phyloP scores from a whole-genome alignment of 257 asterid species.

The Solanum arcanum region DNA sequence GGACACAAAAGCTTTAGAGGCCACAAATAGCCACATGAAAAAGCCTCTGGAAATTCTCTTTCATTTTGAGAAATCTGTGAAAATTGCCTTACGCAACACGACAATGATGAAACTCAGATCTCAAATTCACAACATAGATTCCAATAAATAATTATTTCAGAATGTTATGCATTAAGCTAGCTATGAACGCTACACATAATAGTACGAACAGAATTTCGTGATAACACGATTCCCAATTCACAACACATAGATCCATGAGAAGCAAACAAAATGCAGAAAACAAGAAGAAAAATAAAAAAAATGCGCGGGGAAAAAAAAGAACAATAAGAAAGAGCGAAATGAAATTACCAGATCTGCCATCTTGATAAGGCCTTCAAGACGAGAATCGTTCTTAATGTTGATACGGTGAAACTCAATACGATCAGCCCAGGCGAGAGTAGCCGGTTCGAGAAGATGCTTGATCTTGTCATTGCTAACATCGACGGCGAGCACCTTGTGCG shows the following conservation, averaged over 20 bases:
- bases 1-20: background rate
- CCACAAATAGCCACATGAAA: background rate
- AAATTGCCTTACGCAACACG: background rate
- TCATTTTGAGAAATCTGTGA: background rate
- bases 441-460: slow-evolving; percentile 74
- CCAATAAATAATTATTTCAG: background rate
- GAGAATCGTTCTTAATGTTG: slow-evolving; percentile 86
- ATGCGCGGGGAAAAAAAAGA: background rate
- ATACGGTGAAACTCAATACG: slow-evolving; percentile 90
- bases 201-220: background rate
- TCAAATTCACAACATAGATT: background rate
- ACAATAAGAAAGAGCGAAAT: background rate
- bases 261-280: background rate
- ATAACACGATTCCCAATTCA: background rate
- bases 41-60: background rate
- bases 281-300: background rate
- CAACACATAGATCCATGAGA: background rate
- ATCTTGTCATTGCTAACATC: slow-evolving; percentile 86
- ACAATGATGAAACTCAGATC: background rate
- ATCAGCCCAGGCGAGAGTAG: slow-evolving; percentile 36
- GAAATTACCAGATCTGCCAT: slow-evolving; percentile 85
- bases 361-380: slow-evolving; percentile 93
- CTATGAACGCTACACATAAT: background rate
- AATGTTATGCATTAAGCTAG: background rate
- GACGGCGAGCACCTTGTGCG: slow-evolving; percentile 73